Evolutionary conservation across 305 asterid species (phyloP), one percentile per base, ranked within the genome.

Genomic region (Fraxinus albicans): DNA sequence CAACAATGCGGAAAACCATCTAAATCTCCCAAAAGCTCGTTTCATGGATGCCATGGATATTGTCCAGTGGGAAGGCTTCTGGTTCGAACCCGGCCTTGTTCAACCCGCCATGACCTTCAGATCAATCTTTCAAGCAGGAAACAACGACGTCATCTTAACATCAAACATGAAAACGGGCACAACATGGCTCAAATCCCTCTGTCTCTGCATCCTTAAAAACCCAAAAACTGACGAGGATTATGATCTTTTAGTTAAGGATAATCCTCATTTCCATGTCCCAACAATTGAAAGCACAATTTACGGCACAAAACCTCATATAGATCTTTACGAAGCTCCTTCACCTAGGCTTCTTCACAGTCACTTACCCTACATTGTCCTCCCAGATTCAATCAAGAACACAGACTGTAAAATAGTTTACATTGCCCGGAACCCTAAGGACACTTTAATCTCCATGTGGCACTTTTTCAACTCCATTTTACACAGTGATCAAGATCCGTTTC

Each of bases 161-260:
- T 90, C 94, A 47, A 77, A 87, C 78, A 89, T 88, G 23, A 90
- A 92, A 83, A 89, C 95, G 29, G 95, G 95, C 85, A 90, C 93
- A 9, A 89, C 93, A 8, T 92, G 94, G 93, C 94, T 92, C 86
- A 90, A 82, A 87, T 63, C 95, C 12, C 92, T 92, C 4, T 83
- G 86, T 73, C 83, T 89, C 0, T 88, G 87, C 89, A 91, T 84
- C 84, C 78, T 83, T 12, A 79, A 79, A 70, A 31, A 70, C 76
- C 34, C 4, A 21, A 40, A 35, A 27, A 17, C 40, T 19, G 35
- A 4, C 0, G 80, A 79, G 2, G 72, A 78, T 7, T 47, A 40
- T 6, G 91, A 89, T 6, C 36, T 86, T 47, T 55, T 91, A 77
- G n/a, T 82, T 25, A 73, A 72, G 23, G 89, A 85, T 7, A 88